Conservation (phyloP, 2,329 filamentous ascomycete genomes). For the Lachnellula occidentalis region DNA sequence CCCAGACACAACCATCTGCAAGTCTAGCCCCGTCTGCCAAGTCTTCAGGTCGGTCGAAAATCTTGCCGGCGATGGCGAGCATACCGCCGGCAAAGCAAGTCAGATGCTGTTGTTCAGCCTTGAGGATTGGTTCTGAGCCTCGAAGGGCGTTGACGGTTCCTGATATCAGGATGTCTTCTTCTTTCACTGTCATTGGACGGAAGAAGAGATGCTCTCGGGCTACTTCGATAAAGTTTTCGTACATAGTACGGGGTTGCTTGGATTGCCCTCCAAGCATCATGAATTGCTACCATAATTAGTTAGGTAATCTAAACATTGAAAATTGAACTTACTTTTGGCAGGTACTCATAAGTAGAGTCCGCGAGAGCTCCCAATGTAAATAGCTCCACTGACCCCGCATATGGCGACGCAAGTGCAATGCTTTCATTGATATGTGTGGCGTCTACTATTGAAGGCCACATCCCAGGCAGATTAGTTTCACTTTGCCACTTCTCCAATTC, state of each 20-base stretch:
- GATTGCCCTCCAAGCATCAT: constrained; percentile 26
- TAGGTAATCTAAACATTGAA: constrained; percentile 40
- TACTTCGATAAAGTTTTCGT: constrained; percentile 40
- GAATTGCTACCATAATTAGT: constrained; percentile 29
- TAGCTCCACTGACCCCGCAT: constrained; percentile 49
- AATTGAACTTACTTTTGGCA: constrained; percentile 57
- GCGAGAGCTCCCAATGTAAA: constrained; percentile 52
- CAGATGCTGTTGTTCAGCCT: constrained; percentile 53
- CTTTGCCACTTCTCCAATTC: constrained; percentile 51
- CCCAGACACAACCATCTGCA: constrained; percentile 59
- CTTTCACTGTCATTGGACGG: constrained; percentile 37
- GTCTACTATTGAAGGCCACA: constrained; percentile 56
- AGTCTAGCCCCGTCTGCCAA: constrained; percentile 51
- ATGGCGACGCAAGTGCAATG: constrained; percentile 34
- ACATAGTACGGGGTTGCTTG: constrained; percentile 33
- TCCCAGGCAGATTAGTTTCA: constrained; percentile 51
- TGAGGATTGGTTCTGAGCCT: constrained; percentile 39
- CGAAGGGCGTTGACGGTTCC: constrained; percentile 40
- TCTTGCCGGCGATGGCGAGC: constrained; percentile 60
- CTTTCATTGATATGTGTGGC: constrained; percentile 34
- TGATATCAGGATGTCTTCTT: constrained; percentile 41
- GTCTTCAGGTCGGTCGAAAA: constrained; percentile 51
- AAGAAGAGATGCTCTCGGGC: constrained; percentile 43
- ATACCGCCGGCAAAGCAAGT: constrained; percentile 69
- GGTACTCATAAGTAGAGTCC: constrained; percentile 60